phyloP scores from a whole-genome alignment of 2,329 filamentous ascomycete genomes.

The Trichophyton benhamiae region DNA sequence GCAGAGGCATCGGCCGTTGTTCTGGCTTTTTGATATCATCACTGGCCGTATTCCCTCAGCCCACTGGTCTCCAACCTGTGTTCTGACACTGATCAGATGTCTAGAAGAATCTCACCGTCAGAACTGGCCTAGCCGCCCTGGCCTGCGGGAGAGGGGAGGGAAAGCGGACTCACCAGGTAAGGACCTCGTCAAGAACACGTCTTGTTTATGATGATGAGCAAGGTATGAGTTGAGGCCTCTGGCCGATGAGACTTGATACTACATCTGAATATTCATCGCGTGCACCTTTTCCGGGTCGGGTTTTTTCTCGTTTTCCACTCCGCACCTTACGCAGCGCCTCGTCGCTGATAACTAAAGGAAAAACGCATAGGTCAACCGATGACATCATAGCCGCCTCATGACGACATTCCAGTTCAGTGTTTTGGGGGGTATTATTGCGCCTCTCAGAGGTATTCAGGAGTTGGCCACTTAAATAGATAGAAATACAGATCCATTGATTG shows the following conservation, averaged over 20 bases:
- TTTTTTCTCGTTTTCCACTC: neutral
- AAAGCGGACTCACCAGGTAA: neutral
- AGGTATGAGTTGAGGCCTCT: neutral
- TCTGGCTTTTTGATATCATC: neutral
- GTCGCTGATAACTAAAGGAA: neutral
- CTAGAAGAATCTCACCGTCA: neutral
- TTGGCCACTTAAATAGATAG: too few relatives aligned
- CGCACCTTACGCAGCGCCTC: neutral
- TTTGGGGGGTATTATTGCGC: neutral
- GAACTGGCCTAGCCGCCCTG: neutral
- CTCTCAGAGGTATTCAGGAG: neutral
- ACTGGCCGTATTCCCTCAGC: neutral
- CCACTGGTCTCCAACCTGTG: neutral
- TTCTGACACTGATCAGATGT: neutral
- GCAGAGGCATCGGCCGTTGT: neutral
- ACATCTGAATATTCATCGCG: neutral
- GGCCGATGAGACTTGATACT: neutral
- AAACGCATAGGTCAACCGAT: neutral
- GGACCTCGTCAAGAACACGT: neutral
- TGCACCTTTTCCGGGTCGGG: neutral
- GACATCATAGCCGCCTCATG: neutral
- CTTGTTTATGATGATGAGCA: neutral
- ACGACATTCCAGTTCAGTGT: neutral
- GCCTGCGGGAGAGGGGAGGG: neutral
- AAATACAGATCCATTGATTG: too few relatives aligned